These are phyloP conservation scores for Brasilioporus rufonigricans DNA, from an alignment of 768 basidiomycete genomes.

Conservation along the genomic window DNA sequence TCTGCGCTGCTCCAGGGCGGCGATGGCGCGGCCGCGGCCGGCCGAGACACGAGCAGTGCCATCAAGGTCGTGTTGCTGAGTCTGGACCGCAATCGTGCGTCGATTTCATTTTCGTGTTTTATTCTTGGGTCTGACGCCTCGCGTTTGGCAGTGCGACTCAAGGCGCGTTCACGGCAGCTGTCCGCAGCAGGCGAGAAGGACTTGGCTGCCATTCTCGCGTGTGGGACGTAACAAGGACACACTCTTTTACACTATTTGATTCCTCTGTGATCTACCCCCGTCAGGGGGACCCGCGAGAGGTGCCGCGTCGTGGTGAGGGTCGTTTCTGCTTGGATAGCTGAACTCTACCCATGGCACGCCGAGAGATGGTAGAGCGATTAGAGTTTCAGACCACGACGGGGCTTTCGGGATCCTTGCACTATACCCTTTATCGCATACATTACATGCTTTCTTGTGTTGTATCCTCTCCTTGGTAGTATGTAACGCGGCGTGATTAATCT, in stretches of 20 bases:
- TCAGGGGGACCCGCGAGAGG: neutral
- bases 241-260: conserved; percentile 2
- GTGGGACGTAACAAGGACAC: conserved; percentile 23
- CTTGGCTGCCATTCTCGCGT: conserved; percentile 64
- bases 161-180: conserved; percentile 83
- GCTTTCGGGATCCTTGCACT: conserved; percentile 7
- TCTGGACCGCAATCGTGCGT: conserved; percentile 88
- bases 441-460: conserved; percentile 21
- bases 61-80: conserved; percentile 88
- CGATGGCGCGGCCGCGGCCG: too few species aligned
- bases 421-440: conserved; percentile 24
- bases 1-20: conserved; percentile 58
- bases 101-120: conserved; percentile 8
- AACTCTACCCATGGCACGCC: conserved; percentile 28
- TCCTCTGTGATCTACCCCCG: conserved; percentile 2
- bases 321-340: conserved; percentile 9
- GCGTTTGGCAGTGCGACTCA: conserved; percentile 74
- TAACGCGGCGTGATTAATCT: too few species aligned
- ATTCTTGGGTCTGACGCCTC: conserved; percentile 9
- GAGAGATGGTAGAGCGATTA: conserved; percentile 13
- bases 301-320: conserved; percentile 3
- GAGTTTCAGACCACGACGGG: conserved; percentile 6
- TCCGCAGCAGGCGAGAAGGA: conserved; percentile 86
- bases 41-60: conserved; percentile 42
- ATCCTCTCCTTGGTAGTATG: neutral